A percentile compares a stretch with the other conserved stretches of the same genome.
phyloP scores from a whole-genome alignment of 768 basidiomycete species.

The Lentinula boryana region DNA sequence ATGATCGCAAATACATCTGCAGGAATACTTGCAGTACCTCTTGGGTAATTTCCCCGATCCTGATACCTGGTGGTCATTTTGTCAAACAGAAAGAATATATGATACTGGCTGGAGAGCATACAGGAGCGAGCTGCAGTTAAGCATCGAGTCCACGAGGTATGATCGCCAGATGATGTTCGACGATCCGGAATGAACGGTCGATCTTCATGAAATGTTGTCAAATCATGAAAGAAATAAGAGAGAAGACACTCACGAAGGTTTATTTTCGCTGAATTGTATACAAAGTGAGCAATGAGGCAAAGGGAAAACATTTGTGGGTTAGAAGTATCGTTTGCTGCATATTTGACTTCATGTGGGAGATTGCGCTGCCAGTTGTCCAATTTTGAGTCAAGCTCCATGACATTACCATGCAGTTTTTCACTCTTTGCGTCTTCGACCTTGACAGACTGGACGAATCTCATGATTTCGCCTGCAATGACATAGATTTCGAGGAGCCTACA shows the following conservation, averaged over 20 bases:
- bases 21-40: conserved; percentile 6
- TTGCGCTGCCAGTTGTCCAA: conserved; percentile 10
- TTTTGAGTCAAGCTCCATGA: conserved; percentile 9
- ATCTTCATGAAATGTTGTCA: conserved; percentile 2
- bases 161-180: conserved; percentile 7
- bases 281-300: conserved; percentile 14
- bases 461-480: conserved; percentile 12
- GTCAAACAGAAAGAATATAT: not conserved
- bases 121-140: conserved; percentile 13
- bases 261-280: conserved; percentile 15
- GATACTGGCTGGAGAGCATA: not conserved
- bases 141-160: conserved; percentile 12
- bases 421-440: conserved; percentile 9
- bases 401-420: conserved; percentile 5
- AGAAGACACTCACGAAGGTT: conserved; percentile 11
- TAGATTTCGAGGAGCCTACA: conserved; percentile 12
- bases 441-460: conserved; percentile 12
- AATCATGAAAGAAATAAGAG: not conserved
- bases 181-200: conserved; percentile 15
- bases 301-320: conserved; percentile 12
- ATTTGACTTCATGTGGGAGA: conserved; percentile 10
- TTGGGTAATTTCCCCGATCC: conserved; percentile 13
- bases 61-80: conserved; percentile 7
- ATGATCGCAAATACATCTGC: not conserved
- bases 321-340: conserved; percentile 7